Conservation (phyloP, 768 basidiomycete species). For the Kwoniella mangroviensis region DNA sequence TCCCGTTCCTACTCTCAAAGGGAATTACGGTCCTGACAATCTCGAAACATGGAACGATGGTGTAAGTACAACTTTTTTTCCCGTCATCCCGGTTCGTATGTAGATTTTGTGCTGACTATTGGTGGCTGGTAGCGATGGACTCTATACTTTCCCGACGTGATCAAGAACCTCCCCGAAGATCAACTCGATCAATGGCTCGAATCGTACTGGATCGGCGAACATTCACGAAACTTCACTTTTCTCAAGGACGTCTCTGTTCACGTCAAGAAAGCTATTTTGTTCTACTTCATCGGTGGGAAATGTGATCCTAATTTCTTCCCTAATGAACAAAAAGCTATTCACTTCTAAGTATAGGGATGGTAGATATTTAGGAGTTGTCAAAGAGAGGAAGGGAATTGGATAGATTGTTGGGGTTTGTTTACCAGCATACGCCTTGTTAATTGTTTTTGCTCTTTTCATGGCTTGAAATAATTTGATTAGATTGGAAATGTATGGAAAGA, state of each 20-base stretch:
- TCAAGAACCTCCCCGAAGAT: not conserved
- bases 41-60: not conserved
- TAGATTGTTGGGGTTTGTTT: too few species aligned
- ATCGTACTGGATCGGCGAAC: conserved; percentile 6
- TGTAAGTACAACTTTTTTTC: not conserved
- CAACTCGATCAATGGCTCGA: conserved; percentile 8
- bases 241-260: not conserved
- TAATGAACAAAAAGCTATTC: not conserved
- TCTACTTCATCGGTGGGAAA: conserved; percentile 1
- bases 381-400: not conserved
- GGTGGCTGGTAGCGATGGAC: not conserved
- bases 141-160: not conserved
- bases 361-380: not conserved
- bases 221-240: conserved; percentile 1
- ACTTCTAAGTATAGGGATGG: not conserved
- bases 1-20: conserved; percentile 12
- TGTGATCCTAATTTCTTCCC: conserved; percentile 1
- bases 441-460: too few species aligned
- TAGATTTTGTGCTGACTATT: not conserved
- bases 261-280: not conserved
- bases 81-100: not conserved
- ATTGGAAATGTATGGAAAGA: too few species aligned
- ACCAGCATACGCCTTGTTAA: too few species aligned
- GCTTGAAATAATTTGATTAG: too few species aligned
- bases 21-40: not conserved